Base-by-base conservation (phyloP, 2,329 filamentous ascomycete species). In the Myriosclerotinia duriaeana region DNA sequence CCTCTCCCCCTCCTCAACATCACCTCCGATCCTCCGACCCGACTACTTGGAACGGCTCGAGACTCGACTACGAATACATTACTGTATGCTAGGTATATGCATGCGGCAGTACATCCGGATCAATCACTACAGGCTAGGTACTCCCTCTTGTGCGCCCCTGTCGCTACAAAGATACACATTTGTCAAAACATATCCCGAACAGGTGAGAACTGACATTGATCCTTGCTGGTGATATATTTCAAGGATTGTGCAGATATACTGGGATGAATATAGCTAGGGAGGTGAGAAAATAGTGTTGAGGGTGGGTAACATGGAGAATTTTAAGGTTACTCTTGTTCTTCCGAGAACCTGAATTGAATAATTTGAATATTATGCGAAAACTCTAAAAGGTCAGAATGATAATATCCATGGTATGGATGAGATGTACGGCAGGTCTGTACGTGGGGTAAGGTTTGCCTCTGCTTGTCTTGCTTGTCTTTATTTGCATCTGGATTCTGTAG, bases 211-310 rank as follows among this genome's bases (percentile, higher is more conserved):
- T 14, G 17, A 48, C 20, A 22, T 9, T 22, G 20, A 26, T 15
- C 42, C 56, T 50, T 48, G 56, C 20, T 17, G 30, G 30, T 60
- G 56, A 60, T 60, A 48, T 17, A 17, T 9, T 44, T 38, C 56
- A 38, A 12, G 56, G 42, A 48, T 60, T 7, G 20, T 50, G 56
- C 56, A 60, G 42, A 60, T n/a, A 22, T 22, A 48, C 42, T 20
- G 12, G 42, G 26, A 48, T 60, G 26, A 26, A 26, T n/a, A n/a
- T 44, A 44, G 42, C 30, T 22, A 48, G 42, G 12, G 2, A 38
- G 42, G 42, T 60, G 26, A 60, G 56, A 60, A 59, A 60, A 60
- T 50, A 60, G 42, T 12, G 56, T 60, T 14, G n/a, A n/a, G 4
- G 17, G 42, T 30, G 56, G 56, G 15, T 48, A 36, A 50, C 20